Conservation (phyloP, 2,329 filamentous ascomycete species). For the Cyphellophora attinorum region DNA sequence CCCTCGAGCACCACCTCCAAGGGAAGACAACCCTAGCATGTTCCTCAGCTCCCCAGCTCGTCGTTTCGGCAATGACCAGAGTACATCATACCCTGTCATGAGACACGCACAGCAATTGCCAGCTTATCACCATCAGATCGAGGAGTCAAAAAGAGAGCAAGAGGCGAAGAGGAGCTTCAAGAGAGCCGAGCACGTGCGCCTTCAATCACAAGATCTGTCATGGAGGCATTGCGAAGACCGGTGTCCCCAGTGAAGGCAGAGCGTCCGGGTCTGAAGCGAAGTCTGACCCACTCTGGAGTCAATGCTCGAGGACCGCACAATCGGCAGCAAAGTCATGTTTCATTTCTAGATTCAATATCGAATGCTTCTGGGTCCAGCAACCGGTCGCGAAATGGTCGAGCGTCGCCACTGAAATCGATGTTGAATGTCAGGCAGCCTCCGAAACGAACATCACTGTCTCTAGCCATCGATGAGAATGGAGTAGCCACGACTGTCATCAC, state of each 20-base stretch:
- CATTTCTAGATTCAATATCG: conserved; percentile 21
- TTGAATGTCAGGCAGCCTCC: conserved; percentile 20
- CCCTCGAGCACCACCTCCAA: conserved; percentile 26
- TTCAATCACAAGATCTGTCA: conserved; percentile 20
- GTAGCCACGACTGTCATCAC: conserved; percentile 33
- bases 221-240: conserved; percentile 16
- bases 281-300: conserved; percentile 29
- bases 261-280: conserved; percentile 29
- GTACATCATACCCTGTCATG: conserved; percentile 20
- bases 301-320: conserved; percentile 19
- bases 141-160: conserved; percentile 34
- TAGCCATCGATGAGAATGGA: conserved; percentile 39
- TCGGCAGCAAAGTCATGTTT: conserved; percentile 22
- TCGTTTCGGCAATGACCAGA: conserved; percentile 25
- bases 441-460: conserved; percentile 30
- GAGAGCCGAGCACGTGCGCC: conserved; percentile 22
- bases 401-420: conserved; percentile 25
- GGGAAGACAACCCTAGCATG: conserved; percentile 34
- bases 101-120: conserved; percentile 22
- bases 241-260: conserved; percentile 13
- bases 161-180: conserved; percentile 19
- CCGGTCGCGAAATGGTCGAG: conserved; percentile 33
- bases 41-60: conserved; percentile 40
- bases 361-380: conserved; percentile 26
- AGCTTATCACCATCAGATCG: conserved; percentile 39